phyloP scores from a whole-genome alignment of 257 asterid species.

The Petrea volubilis region DNA sequence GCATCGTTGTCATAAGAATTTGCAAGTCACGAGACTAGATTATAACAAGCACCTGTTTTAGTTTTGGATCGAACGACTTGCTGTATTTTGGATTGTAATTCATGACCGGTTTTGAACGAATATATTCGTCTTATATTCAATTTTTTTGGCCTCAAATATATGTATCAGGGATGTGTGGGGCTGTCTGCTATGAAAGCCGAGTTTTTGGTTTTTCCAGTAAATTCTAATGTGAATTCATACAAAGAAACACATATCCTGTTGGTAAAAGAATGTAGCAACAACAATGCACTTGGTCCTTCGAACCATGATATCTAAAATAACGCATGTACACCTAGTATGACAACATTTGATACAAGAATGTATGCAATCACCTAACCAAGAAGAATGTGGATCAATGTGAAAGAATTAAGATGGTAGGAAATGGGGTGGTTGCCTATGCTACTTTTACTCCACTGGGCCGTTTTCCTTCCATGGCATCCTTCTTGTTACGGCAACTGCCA shows the following conservation, averaged over 20 bases:
- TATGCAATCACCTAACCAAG: neutral
- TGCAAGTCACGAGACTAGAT: neutral
- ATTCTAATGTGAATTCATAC: neutral
- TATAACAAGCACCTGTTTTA: neutral
- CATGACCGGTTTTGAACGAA: neutral
- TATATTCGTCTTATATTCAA: neutral
- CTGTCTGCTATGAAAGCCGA: neutral
- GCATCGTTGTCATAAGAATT: constrained; percentile 15
- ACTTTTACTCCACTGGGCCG: constrained; percentile 42
- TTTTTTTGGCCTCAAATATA: neutral
- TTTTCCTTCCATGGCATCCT: constrained; percentile 78
- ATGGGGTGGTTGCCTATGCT: constrained; percentile 15
- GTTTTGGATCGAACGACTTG: neutral
- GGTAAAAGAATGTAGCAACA: neutral
- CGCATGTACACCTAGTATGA: neutral
- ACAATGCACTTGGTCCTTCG: no score
- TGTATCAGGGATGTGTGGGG: neutral
- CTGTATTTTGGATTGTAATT: neutral
- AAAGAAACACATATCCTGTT: neutral
- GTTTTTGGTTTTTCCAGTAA: neutral
- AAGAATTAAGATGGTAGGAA: constrained; percentile 13
- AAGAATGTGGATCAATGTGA: neutral
- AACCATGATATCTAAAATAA: neutral
- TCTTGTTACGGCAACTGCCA: constrained; percentile 66
- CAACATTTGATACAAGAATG: neutral